These are phyloP conservation scores for Amanita subjunquillea DNA, from an alignment of 768 basidiomycete species.

Conservation along the genomic window DNA sequence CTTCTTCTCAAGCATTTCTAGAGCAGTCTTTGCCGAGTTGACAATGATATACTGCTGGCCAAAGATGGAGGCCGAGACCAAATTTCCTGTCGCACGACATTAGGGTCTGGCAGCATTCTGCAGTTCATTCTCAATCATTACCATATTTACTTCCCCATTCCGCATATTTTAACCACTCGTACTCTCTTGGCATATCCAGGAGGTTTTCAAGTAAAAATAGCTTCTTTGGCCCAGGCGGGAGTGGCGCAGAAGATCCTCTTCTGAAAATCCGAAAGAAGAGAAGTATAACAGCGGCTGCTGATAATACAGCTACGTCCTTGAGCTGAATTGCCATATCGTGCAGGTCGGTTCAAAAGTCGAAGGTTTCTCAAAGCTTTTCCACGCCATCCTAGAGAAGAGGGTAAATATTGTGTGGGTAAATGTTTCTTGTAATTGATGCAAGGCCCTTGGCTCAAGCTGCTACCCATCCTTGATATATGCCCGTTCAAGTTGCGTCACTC, in stretches of 20 bases:
- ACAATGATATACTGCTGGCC: slow-evolving; percentile 25
- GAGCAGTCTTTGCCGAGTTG: slow-evolving; percentile 27
- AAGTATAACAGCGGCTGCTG: not conserved
- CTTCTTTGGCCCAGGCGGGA: slow-evolving; percentile 31
- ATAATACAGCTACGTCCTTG: not conserved
- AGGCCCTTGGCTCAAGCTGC: too few relatives aligned
- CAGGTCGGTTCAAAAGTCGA: too few relatives aligned
- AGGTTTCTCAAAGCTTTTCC: too few relatives aligned
- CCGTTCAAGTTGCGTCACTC: too few relatives aligned
- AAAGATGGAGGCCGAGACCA: slow-evolving; percentile 1
- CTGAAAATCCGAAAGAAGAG: not conserved
- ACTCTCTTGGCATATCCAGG: slow-evolving; percentile 28
- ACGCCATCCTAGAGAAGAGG: not conserved
- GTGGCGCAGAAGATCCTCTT: slow-evolving; percentile 13
- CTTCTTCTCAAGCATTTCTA: slow-evolving; percentile 41
- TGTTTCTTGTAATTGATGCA: too few relatives aligned
- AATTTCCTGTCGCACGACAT: not conserved
- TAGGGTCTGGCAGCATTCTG: too few relatives aligned
- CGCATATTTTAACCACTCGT: slow-evolving; percentile 31
- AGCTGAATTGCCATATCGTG: not conserved
- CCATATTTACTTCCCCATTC: slow-evolving; percentile 34
- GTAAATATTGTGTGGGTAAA: not conserved
- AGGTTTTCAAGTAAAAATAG: slow-evolving; percentile 35
- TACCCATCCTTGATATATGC: too few relatives aligned
- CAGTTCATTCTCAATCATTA: not conserved